Evolutionary conservation across 176 grass and related monocot species (phyloP).

Genomic region (Alopecurus myosuroides): DNA sequence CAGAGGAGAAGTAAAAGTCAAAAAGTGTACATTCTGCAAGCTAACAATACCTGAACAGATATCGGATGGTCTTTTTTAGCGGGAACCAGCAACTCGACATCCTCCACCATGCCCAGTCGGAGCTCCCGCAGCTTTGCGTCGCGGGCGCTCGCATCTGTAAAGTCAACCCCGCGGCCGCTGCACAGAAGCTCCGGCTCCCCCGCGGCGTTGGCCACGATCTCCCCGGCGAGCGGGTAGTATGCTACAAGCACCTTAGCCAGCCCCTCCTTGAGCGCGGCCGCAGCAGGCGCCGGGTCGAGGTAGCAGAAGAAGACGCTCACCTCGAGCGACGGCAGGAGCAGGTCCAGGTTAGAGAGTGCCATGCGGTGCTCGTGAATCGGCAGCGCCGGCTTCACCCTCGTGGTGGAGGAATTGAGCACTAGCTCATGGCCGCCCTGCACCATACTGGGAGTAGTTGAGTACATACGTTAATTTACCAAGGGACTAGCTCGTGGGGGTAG

Average conservation of each 20-base stretch:
- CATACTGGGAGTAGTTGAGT: background rate
- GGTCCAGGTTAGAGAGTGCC: constrained; percentile 63
- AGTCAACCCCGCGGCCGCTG: constrained; percentile 58
- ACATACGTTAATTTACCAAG: too few relatives aligned
- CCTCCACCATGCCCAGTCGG: constrained; percentile 33
- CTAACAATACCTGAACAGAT: constrained; percentile 33
- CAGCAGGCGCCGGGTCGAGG: constrained; percentile 10
- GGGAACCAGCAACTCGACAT: constrained; percentile 52
- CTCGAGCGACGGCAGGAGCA: constrained; percentile 56
- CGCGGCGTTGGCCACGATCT: constrained; percentile 37
- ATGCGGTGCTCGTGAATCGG: constrained; percentile 39
- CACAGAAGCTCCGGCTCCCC: constrained; percentile 79
- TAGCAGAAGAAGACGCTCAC: constrained; percentile 79
- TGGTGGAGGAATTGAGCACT: background rate
- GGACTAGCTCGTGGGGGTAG: too few relatives aligned
- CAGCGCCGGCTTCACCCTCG: constrained; percentile 40
- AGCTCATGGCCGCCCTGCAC: background rate
- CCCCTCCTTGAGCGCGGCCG: constrained; percentile 37
- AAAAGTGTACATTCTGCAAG: too few relatives aligned
- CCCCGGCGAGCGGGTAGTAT: constrained; percentile 63
- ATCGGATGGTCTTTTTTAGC: constrained; percentile 41
- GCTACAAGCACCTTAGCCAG: constrained; percentile 47
- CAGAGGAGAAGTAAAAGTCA: too few relatives aligned
- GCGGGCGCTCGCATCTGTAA: constrained; percentile 30
- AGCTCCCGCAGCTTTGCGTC: constrained; percentile 39